Conservation (phyloP, 768 basidiomycete genomes). For the Grammothele lineata region DNA sequence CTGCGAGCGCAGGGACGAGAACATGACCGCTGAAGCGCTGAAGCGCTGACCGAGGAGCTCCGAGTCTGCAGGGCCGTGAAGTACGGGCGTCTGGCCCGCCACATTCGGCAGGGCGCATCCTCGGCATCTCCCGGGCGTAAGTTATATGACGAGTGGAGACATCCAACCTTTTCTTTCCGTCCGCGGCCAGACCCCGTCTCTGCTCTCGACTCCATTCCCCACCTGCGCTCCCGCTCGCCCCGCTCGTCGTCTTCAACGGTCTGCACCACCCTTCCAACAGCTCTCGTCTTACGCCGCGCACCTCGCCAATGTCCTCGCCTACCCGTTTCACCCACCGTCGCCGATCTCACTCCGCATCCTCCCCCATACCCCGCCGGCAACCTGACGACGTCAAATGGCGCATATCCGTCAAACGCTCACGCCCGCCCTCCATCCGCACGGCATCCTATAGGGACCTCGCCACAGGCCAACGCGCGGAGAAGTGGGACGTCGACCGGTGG, state of each 20-base stretch:
- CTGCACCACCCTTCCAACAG: too few relatives aligned
- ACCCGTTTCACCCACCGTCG: constrained; percentile 38
- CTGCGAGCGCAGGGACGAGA: too few relatives aligned
- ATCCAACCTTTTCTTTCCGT: too few relatives aligned
- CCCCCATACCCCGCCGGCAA: constrained; percentile 32
- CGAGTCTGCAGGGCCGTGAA: too few relatives aligned
- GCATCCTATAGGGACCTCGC: constrained; percentile 30
- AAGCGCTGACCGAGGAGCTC: too few relatives aligned
- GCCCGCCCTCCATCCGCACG: constrained; percentile 34
- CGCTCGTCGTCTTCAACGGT: not conserved
- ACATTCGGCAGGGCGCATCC: too few relatives aligned
- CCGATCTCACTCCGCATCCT: constrained; percentile 50
- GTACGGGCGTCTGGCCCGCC: too few relatives aligned
- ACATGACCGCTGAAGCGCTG: too few relatives aligned
- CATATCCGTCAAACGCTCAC: constrained; percentile 45
- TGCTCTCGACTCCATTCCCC: not conserved
- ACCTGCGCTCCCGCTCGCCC: not conserved
- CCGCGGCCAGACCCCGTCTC: not conserved
- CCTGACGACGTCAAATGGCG: constrained; percentile 38
- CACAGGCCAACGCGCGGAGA: constrained; percentile 32
- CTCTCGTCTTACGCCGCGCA: constrained; percentile 1
- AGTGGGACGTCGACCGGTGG: constrained; percentile 52
- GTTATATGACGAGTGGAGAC: too few relatives aligned
- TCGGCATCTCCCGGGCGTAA: too few relatives aligned
- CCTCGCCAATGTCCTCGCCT: constrained; percentile 31